phyloP scores from a whole-genome alignment of 805 yeast species.

The Candida xyloterini region DNA sequence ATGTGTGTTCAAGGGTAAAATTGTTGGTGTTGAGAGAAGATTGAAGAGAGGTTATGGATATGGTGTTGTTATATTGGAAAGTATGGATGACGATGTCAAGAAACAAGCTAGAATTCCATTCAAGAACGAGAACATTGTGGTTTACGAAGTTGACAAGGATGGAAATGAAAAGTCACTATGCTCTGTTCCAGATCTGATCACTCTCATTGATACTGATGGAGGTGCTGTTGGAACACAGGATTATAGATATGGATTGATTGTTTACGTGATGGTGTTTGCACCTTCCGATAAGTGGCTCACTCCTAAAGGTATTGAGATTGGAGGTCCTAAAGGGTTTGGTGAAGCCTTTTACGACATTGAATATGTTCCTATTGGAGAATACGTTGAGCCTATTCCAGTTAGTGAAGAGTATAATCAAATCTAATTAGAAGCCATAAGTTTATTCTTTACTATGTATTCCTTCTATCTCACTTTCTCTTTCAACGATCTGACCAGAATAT shows the following conservation, averaged over 20 bases:
- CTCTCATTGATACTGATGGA: slow-evolving; percentile 37
- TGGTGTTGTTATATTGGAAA: slow-evolving; percentile 37
- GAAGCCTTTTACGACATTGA: slow-evolving; percentile 33
- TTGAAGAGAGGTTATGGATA: slow-evolving; percentile 41
- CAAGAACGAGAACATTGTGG: slow-evolving; percentile 44
- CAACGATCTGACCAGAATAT: slow-evolving; percentile 1
- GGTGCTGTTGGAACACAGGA: slow-evolving; percentile 48
- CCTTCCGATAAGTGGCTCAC: slow-evolving; percentile 36
- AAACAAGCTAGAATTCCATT: slow-evolving; percentile 34
- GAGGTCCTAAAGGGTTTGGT: slow-evolving; percentile 37
- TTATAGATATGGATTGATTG: slow-evolving; percentile 41
- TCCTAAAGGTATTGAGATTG: slow-evolving; percentile 35
- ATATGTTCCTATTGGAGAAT: slow-evolving; percentile 38
- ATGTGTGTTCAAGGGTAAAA: slow-evolving; percentile 39
- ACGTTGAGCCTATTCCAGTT: slow-evolving; percentile 19
- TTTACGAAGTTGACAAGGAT: slow-evolving; percentile 24
- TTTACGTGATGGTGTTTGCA: slow-evolving; percentile 38
- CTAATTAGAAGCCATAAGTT: background rate
- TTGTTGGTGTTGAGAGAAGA: slow-evolving; percentile 39
- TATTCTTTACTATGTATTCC: background rate
- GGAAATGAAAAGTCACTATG: slow-evolving; percentile 29
- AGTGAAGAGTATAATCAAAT: slow-evolving; percentile 7
- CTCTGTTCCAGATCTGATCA: slow-evolving; percentile 42
- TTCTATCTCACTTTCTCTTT: slow-evolving; percentile 1
- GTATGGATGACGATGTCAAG: slow-evolving; percentile 16